Evolutionary conservation across 1,284 basidiomycete species (phyloP), one percentile per base, ranked within the genome.

Genomic region (Sparassis latifolia): DNA sequence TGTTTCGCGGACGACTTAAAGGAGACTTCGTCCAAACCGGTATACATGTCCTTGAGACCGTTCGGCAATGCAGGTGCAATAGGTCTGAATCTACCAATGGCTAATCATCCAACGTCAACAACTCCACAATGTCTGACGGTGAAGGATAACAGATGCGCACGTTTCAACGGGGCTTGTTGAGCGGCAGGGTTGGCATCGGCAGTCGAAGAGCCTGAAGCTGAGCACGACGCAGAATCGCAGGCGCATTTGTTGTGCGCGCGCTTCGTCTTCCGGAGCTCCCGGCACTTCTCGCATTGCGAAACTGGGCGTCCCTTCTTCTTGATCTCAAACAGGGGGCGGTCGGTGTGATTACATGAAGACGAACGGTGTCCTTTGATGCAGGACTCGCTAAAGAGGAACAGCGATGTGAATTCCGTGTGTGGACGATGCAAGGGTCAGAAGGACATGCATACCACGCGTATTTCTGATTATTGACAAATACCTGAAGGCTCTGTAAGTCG

Each of bases 351-450:
- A 67, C 87, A 90, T 44, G 79, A 76, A 6, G 86, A 86, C 10
- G 86, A 88, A 38, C 87, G 82, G 69, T 90, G 87, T 9, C 87
- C 87, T 67, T 89, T 89, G 69, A 90, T 89, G 69, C 87, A 90
- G 42, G 86, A 85, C 67, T 86, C 85, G 63, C 86, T 89, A 56
- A 56, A 30, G 12, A 47, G 43, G 20, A 28, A 33, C 27, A 30
- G 6, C n/a, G 47, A 30, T 55, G 48, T 56, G 45, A 58, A 55
- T 51, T 42, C 39, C 35, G 42, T 35, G 3, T n/a, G 4, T 42
- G 33, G 4, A 28, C 3, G 40, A 43, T n/a, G 28, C 28, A 39
- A 10, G 39, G 45, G 30, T 27, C 42, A 28, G 53, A 42, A 29
- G 42, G 31, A 10, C 28, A 41, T 9, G 35, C 12, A 27, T 61